Evolutionary conservation across 2,329 filamentous ascomycete genomes (phyloP).

Genomic region (Elsinoe perseae): DNA sequence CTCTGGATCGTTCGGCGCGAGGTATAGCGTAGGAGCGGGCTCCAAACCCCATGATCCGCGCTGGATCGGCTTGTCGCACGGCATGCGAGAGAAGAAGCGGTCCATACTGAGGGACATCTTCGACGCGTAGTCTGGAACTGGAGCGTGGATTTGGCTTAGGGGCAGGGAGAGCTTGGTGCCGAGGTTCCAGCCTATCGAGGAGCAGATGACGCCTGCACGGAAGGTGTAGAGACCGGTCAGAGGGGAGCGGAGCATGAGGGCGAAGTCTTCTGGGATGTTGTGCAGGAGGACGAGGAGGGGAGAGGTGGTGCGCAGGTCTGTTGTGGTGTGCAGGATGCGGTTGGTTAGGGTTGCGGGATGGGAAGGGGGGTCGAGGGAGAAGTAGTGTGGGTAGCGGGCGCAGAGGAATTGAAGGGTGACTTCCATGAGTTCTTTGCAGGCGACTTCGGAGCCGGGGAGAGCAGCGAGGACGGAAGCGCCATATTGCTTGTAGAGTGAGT

Average conservation of each 20-base stretch:
- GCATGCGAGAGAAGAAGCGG: conserved; percentile 73
- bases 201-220: conserved; percentile 70
- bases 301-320: conserved; percentile 53
- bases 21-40: conserved; percentile 64
- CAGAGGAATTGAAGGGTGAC: conserved; percentile 75
- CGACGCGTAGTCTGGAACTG: conserved; percentile 75
- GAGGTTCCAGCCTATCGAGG: conserved; percentile 71
- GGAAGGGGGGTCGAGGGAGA: conserved; percentile 50
- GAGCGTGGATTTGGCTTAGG: conserved; percentile 62
- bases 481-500: conserved; percentile 55
- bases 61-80: conserved; percentile 67
- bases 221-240: conserved; percentile 65
- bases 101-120: conserved; percentile 89
- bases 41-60: conserved; percentile 80
- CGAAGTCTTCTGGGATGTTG: conserved; percentile 80
- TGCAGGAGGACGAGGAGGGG: conserved; percentile 65
- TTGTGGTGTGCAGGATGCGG: conserved; percentile 54
- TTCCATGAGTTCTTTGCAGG: conserved; percentile 81
- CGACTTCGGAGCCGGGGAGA: conserved; percentile 68
- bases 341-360: conserved; percentile 54
- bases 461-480: conserved; percentile 57
- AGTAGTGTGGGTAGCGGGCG: conserved; percentile 67
- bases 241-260: conserved; percentile 63
- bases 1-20: conserved; percentile 61
- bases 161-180: conserved; percentile 63